These are phyloP conservation scores for Schizosaccharomyces cryophilus DNA, from an alignment of 805 yeast species.

Conservation along the genomic window DNA sequence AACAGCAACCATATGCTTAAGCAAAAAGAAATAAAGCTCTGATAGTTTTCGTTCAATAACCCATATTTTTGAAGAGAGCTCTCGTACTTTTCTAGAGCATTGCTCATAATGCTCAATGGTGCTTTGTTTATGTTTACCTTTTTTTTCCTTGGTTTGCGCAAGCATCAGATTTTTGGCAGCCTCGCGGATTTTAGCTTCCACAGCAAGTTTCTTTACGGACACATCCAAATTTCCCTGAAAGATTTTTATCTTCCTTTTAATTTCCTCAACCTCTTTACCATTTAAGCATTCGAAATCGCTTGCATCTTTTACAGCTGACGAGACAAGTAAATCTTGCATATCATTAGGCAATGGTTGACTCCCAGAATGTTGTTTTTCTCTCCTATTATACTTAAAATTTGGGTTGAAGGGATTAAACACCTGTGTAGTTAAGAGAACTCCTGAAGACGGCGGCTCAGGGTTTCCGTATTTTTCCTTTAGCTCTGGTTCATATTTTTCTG, in stretches of 20 bases:
- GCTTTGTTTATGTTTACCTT: background rate
- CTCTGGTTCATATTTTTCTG: background rate
- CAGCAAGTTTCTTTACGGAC: background rate
- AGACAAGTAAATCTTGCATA: background rate
- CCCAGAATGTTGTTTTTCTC: background rate
- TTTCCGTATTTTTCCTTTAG: background rate
- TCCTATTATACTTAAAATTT: background rate
- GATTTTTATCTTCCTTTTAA: background rate
- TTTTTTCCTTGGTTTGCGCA: background rate
- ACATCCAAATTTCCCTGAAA: background rate
- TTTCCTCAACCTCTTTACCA: background rate
- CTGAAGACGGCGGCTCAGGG: background rate
- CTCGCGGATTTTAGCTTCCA: background rate
- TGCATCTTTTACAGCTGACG: background rate
- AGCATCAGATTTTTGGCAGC: background rate
- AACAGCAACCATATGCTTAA: background rate
- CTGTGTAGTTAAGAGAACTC: background rate
- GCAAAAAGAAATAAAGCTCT: background rate
- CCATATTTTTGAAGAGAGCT: background rate
- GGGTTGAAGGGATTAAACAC: background rate
- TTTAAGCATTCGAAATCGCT: background rate
- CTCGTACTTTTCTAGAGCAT: background rate
- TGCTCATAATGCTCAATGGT: background rate
- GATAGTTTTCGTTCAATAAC: background rate
- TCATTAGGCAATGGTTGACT: background rate